Conservation (phyloP, 257 asterid species). For the Scutellaria baicalensis region DNA sequence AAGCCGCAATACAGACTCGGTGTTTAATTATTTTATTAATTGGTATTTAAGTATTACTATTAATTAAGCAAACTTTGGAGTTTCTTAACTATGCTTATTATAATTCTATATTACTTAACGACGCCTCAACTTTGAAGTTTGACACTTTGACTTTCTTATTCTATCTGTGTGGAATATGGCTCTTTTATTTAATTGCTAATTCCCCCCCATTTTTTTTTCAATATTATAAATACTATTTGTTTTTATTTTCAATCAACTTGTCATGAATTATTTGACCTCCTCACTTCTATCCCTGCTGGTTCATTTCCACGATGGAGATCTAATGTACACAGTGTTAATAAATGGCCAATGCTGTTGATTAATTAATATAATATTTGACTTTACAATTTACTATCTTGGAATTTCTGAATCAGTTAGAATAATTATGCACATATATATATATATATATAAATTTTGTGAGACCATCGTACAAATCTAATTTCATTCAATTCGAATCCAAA, state of each 20-base stretch:
- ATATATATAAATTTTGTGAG: too few relatives aligned
- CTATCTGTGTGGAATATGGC: slow-evolving; percentile 11
- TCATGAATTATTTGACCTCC: slow-evolving; percentile 33
- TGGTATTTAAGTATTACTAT: not conserved
- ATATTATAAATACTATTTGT: not conserved
- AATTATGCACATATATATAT: not conserved
- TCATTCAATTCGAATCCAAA: too few relatives aligned
- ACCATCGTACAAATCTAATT: too few relatives aligned
- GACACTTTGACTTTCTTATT: slow-evolving; percentile 47
- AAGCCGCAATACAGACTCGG: slow-evolving; percentile 43
- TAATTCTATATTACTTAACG: not conserved
- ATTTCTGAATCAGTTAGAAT: not conserved
- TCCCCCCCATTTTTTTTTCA: not conserved
- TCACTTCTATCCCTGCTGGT: not conserved
- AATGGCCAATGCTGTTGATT: not conserved
- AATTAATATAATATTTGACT: slow-evolving; percentile 5
- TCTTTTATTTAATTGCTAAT: too few relatives aligned
- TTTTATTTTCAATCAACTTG: slow-evolving; percentile 21
- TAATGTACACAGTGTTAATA: not conserved
- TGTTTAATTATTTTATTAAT: not conserved
- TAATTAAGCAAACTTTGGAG: slow-evolving; percentile 2
- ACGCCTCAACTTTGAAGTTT: slow-evolving; percentile 26
- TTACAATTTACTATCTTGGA: not conserved
- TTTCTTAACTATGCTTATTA: not conserved
- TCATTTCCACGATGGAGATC: slow-evolving; percentile 27